Base-by-base conservation (phyloP, 2,329 filamentous ascomycete species). In the Leptosphaerulina australis region DNA sequence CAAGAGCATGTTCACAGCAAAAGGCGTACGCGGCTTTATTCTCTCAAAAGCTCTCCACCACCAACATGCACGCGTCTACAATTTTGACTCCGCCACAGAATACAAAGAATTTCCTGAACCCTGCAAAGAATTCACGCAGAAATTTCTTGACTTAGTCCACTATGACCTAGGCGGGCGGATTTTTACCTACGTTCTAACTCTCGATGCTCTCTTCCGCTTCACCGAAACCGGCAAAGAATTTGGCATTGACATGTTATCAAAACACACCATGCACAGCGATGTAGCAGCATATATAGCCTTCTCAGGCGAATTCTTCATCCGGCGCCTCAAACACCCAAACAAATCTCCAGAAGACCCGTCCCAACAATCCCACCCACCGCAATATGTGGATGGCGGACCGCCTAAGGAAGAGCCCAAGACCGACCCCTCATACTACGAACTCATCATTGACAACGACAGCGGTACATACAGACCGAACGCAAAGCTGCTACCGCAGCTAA, bases 151-250 rank as follows among this genome's bases (percentile, higher is more conserved):
- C 50, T 85, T 97, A 64, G 88, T 86, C 0, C 91, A 96, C 64
- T 93, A 88, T 67, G 91, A 93, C 64, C 83, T 94, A 63, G 92
- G 91, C 14, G 88, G 88, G 1, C 85, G 91, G 10, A 84, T 95
- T 48, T 97, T 94, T 67, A 97, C 93, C 17, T 97, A 97, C 62
- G 87, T 97, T 20, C 78, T 97, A 17, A 96, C 91, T 0, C 81
- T 97, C 5, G 93, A 97, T 66, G 88, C 88, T 4, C 80, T 93
- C 44, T 83, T 95, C 67, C 87, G 91, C 35, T 97, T 97, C 74
- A 97, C 93, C 1, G 93, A 97, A 73, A 97, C 93, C 0, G 93
- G 93, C 22, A 94, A 94, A 63, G 92, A 97, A 65, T 97, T 97
- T 52, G 91, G 92, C 43, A 91, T 97, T 64, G 93, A 97, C 74